Evolutionary conservation across 306 rosid species (phyloP), one percentile per base, ranked within the genome.

Genomic region (Corylus americana): DNA sequence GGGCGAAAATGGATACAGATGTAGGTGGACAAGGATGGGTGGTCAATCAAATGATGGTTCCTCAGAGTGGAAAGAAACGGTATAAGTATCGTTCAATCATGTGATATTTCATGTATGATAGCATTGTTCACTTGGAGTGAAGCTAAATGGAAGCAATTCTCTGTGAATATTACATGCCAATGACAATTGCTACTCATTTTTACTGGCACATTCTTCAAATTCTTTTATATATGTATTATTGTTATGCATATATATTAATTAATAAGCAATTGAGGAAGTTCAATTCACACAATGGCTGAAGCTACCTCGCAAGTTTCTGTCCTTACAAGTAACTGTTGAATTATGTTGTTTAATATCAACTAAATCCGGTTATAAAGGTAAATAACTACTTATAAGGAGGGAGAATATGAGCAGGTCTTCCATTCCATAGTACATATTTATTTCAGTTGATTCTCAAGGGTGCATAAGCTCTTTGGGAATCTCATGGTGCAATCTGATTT

Each of bases 1-100:
- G 47, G 97, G 91, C 54, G 87, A 87, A 73, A 95, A 91, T 87
- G 98, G 98, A 76, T 92, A 81, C 88, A 90, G 98, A 95, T 90
- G 98, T 86, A 87, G 98, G 85, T 92, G 98, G 97, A 92, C 98
- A 79, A 89, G 92, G 88, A 92, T 94, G 98, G 96, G 98, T 51
- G 98, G 98, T 75, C 88, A 74, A 74, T 94, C 91, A 31, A 74
- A 83, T 62, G 97, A 89, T 78, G 88, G 86, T 75, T 91, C 93
- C 76, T 94, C 97, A 1, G 90, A 94, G 86, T 94, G 98, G 98
- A 94, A 86, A 86, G 98, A 95, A 90, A 90, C 90, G 95, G 97
- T 92, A 92, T 62, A 55, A 77, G 42, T 29, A 70, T 77, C 73
- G n/a, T 80, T 74, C 62, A 71, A 47, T 27, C 50, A 54, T 71